These are phyloP conservation scores for Neurospora crassa DNA, from an alignment of 2,329 filamentous ascomycete genomes.

Conservation along the genomic window DNA sequence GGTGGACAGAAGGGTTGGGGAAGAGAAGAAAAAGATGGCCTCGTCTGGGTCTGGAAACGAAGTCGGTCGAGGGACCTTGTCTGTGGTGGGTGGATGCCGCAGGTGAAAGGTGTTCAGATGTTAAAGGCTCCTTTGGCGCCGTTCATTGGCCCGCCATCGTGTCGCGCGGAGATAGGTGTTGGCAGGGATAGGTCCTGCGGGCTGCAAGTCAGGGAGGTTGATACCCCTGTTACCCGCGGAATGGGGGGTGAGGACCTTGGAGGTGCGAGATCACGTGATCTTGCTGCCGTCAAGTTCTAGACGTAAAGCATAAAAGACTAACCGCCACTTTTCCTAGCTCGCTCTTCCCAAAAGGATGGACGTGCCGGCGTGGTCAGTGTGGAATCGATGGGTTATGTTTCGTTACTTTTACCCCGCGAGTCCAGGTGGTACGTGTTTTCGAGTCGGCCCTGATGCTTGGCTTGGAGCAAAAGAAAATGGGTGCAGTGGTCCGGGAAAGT, in stretches of 20 bases:
- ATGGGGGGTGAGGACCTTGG: neutral
- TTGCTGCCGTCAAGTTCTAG: neutral
- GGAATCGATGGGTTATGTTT: neutral
- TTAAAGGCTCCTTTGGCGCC: constrained; percentile 13
- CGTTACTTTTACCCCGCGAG: neutral
- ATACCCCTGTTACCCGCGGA: neutral
- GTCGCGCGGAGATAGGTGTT: constrained; percentile 4
- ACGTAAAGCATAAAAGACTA: neutral
- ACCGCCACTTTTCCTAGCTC: neutral
- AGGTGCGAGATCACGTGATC: constrained; percentile 2
- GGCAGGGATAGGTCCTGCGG: constrained; percentile 2
- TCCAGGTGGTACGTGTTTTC: neutral
- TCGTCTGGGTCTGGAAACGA: constrained; percentile 5
- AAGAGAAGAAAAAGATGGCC: neutral
- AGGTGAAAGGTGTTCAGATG: constrained; percentile 23
- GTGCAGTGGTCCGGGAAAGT: neutral
- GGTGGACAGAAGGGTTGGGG: neutral
- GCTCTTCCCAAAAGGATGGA: neutral
- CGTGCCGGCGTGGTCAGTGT: neutral
- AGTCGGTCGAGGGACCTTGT: neutral
- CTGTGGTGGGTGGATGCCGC: constrained; percentile 1
- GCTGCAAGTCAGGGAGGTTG: neutral
- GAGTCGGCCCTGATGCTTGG: neutral
- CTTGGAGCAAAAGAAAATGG: neutral
- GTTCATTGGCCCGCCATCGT: constrained; percentile 11